Conservation (phyloP, 2,329 filamentous ascomycete genomes). For the Volutella citrinella region DNA sequence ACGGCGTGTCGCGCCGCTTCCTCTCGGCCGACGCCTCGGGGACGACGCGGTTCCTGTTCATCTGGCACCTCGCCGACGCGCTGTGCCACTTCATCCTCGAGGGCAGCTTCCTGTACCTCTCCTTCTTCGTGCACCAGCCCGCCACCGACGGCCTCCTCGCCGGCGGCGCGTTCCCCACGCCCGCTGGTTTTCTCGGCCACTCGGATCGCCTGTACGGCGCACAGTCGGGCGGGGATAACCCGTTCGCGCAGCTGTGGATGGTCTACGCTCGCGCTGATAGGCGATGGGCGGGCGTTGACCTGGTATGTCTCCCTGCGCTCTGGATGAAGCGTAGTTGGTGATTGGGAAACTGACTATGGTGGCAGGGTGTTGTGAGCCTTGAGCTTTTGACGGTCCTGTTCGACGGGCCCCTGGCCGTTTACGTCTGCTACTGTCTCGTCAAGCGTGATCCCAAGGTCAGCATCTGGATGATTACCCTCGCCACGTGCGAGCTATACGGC, state of each 20-base stretch:
- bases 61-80: constrained; percentile 93
- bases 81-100: constrained; percentile 90
- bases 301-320: constrained; percentile 37
- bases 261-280: constrained; percentile 64
- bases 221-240: constrained; percentile 52
- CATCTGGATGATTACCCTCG: constrained; percentile 62
- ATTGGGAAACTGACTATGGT: no score
- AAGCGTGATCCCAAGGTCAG: constrained; percentile 52
- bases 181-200: constrained; percentile 50
- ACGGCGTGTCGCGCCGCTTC: constrained; percentile 43
- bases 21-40: constrained; percentile 48
- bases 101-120: constrained; percentile 88
- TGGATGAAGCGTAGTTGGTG: neutral
- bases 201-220: constrained; percentile 50
- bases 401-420: constrained; percentile 57
- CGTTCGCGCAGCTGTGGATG: constrained; percentile 63
- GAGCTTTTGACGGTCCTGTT: constrained; percentile 65
- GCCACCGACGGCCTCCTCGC: constrained; percentile 19
- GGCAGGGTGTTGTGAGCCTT: constrained; percentile 58
- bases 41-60: constrained; percentile 73
- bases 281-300: constrained; percentile 61
- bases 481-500: constrained; percentile 65
- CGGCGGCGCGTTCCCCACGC: constrained; percentile 42
- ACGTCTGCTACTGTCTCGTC: constrained; percentile 59
- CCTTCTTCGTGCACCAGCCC: constrained; percentile 67